Base-by-base conservation (phyloP, 2,329 filamentous ascomycete genomes). In the Whalleya microplaca region DNA sequence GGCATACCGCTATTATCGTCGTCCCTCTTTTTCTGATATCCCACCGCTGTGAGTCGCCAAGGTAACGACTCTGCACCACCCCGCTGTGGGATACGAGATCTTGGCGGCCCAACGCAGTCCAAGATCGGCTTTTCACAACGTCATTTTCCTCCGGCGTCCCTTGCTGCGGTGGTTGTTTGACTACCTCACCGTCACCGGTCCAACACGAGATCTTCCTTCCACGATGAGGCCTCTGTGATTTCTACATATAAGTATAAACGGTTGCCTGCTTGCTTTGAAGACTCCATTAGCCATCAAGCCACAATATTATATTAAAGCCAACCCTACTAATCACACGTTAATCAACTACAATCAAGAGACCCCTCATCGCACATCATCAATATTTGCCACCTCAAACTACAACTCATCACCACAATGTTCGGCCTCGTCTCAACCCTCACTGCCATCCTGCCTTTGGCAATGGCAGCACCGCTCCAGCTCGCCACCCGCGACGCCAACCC, bases 51-150 rank as follows among this genome's bases (percentile, higher is more conserved):
- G 44, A 55, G 44, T 58, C 21, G 41, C 45, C 42, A 23, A 27
- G 23, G 40, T 51, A 50, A 18, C 54, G 42, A 51, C 50, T 53
- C 46, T 57, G 51, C 48, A 27, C 23, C 32, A 37, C 55, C 61
- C 56, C 50, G 48, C 42, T 51, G 19, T n/a, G 41, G 46, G 65
- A 69, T 68, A 69, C 66, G 66, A 69, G 66, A 59, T 68, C 61
- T 66, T 65, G 66, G 66, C 66, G 44, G 54, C 49, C 52, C n/a
- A 49, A 54, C 48, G 53, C 47, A 55, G 57, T 40, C 42, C 45
- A 45, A 42, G 60, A 64, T 65, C 61, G 48, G 47, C 43, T 57
- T 21, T 20, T n/a, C n/a, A 54, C 53, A 62, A 67, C 63, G 63
- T 66, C 62, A 67, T 60, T 60, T 44, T n/a, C n/a, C n/a, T n/a